phyloP scores from a whole-genome alignment of 345 rosid species.

The Citrus glauca region DNA sequence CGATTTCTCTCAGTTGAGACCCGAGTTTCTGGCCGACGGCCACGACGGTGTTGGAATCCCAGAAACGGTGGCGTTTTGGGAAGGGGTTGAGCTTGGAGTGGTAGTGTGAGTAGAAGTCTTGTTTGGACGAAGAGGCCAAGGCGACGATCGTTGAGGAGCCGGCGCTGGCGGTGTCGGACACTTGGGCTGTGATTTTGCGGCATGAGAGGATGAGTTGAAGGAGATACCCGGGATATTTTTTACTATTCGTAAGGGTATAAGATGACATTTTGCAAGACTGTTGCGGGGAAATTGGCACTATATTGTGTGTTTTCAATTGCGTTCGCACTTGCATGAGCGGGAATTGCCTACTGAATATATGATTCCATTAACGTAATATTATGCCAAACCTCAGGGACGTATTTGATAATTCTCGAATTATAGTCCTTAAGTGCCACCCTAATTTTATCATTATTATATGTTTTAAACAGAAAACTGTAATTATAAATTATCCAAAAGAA shows the following conservation, averaged over 20 bases:
- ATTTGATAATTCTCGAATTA: neutral
- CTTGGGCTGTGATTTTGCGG: constrained; percentile 84
- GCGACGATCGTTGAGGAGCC: constrained; percentile 56
- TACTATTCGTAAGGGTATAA: neutral
- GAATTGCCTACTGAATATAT: neutral
- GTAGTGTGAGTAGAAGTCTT: constrained; percentile 58
- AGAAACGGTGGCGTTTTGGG: constrained; percentile 45
- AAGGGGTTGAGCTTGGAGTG: constrained; percentile 60
- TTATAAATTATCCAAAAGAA: no score
- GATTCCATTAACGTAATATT: neutral
- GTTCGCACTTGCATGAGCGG: neutral
- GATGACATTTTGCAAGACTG: neutral
- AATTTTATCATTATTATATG: no score
- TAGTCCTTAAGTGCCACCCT: no score
- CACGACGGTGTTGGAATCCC: constrained; percentile 71
- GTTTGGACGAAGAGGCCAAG: constrained; percentile 85
- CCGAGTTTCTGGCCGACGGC: constrained; percentile 90
- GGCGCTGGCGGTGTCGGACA: constrained; percentile 43
- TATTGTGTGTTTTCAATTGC: neutral
- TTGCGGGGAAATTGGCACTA: neutral
- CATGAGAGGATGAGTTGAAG: constrained; percentile 80
- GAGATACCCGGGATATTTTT: constrained; percentile 40
- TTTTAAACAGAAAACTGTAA: no score
- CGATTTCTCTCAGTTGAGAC: constrained; percentile 59
- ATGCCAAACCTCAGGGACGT: neutral